Base-by-base conservation (phyloP, 306 rosid species). In the Sechiopsis laciniata region DNA sequence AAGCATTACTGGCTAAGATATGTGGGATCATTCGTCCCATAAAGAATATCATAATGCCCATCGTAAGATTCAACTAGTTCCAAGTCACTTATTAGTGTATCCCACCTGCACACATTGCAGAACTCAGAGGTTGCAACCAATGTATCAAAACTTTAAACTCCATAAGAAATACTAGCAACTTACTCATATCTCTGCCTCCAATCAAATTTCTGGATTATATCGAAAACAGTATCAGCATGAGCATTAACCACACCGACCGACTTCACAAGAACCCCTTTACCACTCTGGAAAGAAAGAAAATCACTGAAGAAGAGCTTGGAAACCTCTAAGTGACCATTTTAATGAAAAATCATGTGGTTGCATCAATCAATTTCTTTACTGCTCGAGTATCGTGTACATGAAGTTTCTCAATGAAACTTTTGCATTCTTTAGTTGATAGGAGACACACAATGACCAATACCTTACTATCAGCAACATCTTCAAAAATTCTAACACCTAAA, bases 401-500 rank as follows among this genome's bases (percentile, higher is more conserved):
- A 26, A 16, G 26, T 71, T 55, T 51, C 58, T 50, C 58, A 69
- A 24, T 13, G 22, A 14, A 69, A 46, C 73, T 14, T 50, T 69
- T 22, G 40, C 37, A 74, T 61, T 46, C 3, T 63, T 53, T 48
- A 29, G 55, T 15, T 50, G 45, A 62, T 60, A 52, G 51, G 45
- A 62, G 40, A 64, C 21, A 51, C 22, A 21, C 63, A 52, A 35
- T 35, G 53, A 64, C 12, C 10, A 52, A 74, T 80, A 90, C 97
- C 96, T 86, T 88, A 82, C 78, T 53, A 64, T 71, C 72, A 10
- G 89, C 80, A 79, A 90, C 82, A 80, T 94, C 97, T 84, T 94
- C 98, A 79, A 94, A 89, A 79, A 94, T 77, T 83, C 98, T 81
- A 76, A 94, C 87, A 72, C 98, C 98, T 94, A 94, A 74, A 81